Conservation (phyloP, 1,284 basidiomycete species). For the Puccinia coronata region DNA sequence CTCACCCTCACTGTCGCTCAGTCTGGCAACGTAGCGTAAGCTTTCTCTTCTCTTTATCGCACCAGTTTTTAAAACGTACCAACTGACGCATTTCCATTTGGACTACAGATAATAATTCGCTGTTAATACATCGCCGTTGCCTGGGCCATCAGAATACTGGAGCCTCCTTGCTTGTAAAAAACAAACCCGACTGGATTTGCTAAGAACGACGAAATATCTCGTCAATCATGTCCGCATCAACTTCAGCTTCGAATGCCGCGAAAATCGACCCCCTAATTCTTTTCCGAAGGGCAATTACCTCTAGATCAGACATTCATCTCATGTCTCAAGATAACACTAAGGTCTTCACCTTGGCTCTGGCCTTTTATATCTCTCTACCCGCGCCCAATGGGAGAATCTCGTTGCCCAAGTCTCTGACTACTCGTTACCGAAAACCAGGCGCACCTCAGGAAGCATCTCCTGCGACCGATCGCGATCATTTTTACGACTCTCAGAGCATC, state of each 20-base stretch:
- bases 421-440: slow-evolving; percentile 45
- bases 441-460: slow-evolving; percentile 64
- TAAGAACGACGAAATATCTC: neutral
- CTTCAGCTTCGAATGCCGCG: slow-evolving; percentile 1
- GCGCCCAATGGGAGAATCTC: slow-evolving; percentile 8
- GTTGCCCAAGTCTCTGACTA: slow-evolving; percentile 27
- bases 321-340: slow-evolving; percentile 40
- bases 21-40: too few relatives aligned
- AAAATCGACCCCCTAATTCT: slow-evolving; percentile 52
- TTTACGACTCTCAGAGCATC: slow-evolving; percentile 76
- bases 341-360: slow-evolving; percentile 43
- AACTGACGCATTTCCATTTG: too few relatives aligned
- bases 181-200: neutral
- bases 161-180: neutral
- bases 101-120: too few relatives aligned
- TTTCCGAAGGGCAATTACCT: slow-evolving; percentile 52
- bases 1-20: too few relatives aligned
- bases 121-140: too few relatives aligned
- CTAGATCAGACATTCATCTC: slow-evolving; percentile 51
- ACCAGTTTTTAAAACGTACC: too few relatives aligned
- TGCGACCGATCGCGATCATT: slow-evolving; percentile 64
- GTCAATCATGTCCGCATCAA: neutral
- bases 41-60: too few relatives aligned
- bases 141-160: too few relatives aligned
- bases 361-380: slow-evolving; percentile 51